Evolutionary conservation across 345 rosid species (phyloP), one percentile per base, ranked within the genome.

Genomic region (Chamaenerion angustifolium): DNA sequence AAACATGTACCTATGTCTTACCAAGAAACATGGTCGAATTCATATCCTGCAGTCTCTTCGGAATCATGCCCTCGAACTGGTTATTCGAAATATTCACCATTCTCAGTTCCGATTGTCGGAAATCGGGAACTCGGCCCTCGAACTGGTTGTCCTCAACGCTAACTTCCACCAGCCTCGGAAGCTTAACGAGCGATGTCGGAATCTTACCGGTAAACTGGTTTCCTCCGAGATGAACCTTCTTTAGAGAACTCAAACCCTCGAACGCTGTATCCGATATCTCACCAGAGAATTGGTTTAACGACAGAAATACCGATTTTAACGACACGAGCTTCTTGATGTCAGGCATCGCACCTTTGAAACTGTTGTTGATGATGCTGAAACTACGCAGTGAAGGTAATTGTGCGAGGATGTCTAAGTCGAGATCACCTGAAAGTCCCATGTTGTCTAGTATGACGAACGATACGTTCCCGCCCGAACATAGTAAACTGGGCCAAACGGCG

Each of bases 201-300:
- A 89, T 61, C 31, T 50, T 45, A 10, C 85, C 94, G 0, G 60
- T 57, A 59, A 89, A 77, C 45, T 10, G 49, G 46, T 89, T 89
- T 35, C 74, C 35, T 12, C 63, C 95, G 51, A 85, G 49, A 48
- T 71, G 67, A 19, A 89, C 57, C 54, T 64, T 75, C 61, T 50
- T 69, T 68, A 89, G 23, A 0, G 58, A 14, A 16, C 17, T 56
- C 98, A 89, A 77, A 3, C 76, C 72, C 0, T 19, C 48, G 43
- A 89, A 89, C 0, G 70, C 72, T 47, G 65, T 56, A 0, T 46
- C 67, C 0, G 60, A 61, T 12, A 89, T 67, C 16, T 61, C 61
- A 0, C 94, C 98, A 0, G 76, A 50, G 64, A 83, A 83, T 2
- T n/a, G 14, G 57, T 89, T 89, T 21, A 62, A 49, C 2, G 95